phyloP scores from a whole-genome alignment of 2,329 filamentous ascomycete species.

The Epichloe sibirici region DNA sequence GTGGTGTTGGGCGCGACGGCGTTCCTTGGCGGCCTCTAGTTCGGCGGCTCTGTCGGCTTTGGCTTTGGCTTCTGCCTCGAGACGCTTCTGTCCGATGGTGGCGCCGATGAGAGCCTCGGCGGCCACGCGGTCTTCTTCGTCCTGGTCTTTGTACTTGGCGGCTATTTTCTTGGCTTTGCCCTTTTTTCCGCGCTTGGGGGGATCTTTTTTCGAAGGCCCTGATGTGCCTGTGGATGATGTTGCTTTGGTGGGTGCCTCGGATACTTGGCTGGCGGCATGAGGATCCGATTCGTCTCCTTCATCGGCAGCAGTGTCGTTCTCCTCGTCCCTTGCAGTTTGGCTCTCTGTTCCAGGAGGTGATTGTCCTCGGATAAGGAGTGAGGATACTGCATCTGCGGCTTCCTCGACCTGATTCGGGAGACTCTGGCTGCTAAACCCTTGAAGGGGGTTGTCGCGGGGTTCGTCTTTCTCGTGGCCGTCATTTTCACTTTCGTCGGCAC shows the following conservation, averaged over 20 bases:
- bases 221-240: neutral
- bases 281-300: constrained; percentile 6
- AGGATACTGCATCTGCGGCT: constrained; percentile 13
- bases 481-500: constrained; percentile 15
- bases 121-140: constrained; percentile 79
- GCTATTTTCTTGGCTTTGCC: constrained; percentile 80
- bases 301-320: neutral
- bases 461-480: constrained; percentile 13
- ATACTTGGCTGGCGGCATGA: constrained; percentile 6
- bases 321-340: neutral
- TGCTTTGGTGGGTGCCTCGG: constrained; percentile 10
- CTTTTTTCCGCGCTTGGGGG: constrained; percentile 59
- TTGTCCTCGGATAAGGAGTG: constrained; percentile 13
- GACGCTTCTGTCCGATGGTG: constrained; percentile 51
- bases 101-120: constrained; percentile 83
- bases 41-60: constrained; percentile 59
- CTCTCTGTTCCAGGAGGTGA: neutral
- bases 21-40: constrained; percentile 56
- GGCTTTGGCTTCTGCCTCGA: constrained; percentile 54
- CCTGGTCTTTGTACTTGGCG: constrained; percentile 83
- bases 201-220: constrained; percentile 26
- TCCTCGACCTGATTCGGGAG: constrained; percentile 16
- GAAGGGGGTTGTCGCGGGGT: constrained; percentile 26
- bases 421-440: constrained; percentile 14
- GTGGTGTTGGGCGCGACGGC: constrained; percentile 69